A percentile compares a stretch with the other conserved stretches of the same genome.
Evolutionary conservation across 345 rosid species (phyloP).

Genomic region (Conringia planisiliqua): DNA sequence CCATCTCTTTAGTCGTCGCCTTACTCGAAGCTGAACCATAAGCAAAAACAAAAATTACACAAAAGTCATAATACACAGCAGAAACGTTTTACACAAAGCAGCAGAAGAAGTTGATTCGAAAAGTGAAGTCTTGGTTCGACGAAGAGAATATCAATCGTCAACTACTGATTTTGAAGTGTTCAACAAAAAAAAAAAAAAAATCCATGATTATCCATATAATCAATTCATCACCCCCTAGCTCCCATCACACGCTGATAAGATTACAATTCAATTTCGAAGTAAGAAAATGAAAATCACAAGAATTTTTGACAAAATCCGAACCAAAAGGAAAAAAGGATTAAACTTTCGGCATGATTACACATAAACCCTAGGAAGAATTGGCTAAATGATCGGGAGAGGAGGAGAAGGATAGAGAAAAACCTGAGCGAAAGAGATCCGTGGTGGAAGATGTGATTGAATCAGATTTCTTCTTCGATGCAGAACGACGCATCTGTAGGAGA

Average conservation of each 20-base stretch:
- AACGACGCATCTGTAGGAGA: conserved; percentile 74
- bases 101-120: not conserved
- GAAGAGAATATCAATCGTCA: not conserved
- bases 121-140: not conserved
- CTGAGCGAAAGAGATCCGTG: conserved; percentile 91
- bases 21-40: conserved; percentile 65
- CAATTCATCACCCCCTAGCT: not conserved
- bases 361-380: conserved; percentile 29
- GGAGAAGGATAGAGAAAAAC: conserved; percentile 38
- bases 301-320: not conserved
- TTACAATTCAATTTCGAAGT: not conserved
- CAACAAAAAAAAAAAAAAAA: not conserved
- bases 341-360: not conserved
- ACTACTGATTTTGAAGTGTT: not conserved
- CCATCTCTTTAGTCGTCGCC: conserved; percentile 91
- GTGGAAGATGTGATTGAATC: conserved; percentile 54
- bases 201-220: not conserved
- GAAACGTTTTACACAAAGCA: not conserved
- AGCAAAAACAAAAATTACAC: not conserved
- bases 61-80: conserved; percentile 1
- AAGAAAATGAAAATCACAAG: not conserved
- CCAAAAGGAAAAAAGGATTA: not conserved
- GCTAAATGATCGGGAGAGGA: not conserved
- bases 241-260: not conserved
- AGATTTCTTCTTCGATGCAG: conserved; percentile 69